Conservation (phyloP, 352 stramenopile species). For the Phytophthora pini region DNA sequence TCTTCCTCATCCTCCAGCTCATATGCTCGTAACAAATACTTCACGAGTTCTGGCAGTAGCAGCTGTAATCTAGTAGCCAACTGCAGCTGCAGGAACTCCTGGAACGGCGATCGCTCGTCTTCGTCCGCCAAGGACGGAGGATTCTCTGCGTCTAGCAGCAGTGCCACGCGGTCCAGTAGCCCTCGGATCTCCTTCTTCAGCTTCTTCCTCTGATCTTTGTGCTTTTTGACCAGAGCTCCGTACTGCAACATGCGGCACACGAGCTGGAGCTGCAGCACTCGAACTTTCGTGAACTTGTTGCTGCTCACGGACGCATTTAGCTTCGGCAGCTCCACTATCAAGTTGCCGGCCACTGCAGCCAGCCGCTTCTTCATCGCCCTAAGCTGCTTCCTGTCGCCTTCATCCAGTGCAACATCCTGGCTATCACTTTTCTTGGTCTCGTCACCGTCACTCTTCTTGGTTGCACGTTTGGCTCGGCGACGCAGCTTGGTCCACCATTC, state of each 20-base stretch:
- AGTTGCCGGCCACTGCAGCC: slow-evolving; percentile 20
- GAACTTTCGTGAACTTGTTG: slow-evolving; percentile 51
- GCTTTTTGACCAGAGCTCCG: slow-evolving; percentile 25
- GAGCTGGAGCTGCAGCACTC: slow-evolving; percentile 70
- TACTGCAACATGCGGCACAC: slow-evolving; percentile 62
- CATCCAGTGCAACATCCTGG: not conserved
- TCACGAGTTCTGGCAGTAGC: slow-evolving; percentile 55
- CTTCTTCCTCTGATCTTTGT: slow-evolving; percentile 43
- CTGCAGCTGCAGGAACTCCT: slow-evolving; percentile 65
- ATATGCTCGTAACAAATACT: slow-evolving; percentile 55
- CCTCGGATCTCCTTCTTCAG: slow-evolving; percentile 69
- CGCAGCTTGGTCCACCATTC: slow-evolving; percentile 32
- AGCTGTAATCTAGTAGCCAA: slow-evolving; percentile 50
- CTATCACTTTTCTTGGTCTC: not conserved
- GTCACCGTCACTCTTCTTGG: slow-evolving; percentile 17
- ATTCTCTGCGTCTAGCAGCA: slow-evolving; percentile 77
- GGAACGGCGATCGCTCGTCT: slow-evolving; percentile 77
- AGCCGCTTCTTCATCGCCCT: slow-evolving; percentile 27
- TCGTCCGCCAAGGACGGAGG: slow-evolving; percentile 66
- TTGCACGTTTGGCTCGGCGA: slow-evolving; percentile 1
- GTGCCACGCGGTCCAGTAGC: slow-evolving; percentile 74
- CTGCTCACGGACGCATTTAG: slow-evolving; percentile 34
- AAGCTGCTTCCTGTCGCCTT: slow-evolving; percentile 25
- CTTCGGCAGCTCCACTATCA: slow-evolving; percentile 37
- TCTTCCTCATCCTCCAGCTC: slow-evolving; percentile 62